phyloP scores from a whole-genome alignment of 148 eudicot species.

The Dianthus caryophyllus region DNA sequence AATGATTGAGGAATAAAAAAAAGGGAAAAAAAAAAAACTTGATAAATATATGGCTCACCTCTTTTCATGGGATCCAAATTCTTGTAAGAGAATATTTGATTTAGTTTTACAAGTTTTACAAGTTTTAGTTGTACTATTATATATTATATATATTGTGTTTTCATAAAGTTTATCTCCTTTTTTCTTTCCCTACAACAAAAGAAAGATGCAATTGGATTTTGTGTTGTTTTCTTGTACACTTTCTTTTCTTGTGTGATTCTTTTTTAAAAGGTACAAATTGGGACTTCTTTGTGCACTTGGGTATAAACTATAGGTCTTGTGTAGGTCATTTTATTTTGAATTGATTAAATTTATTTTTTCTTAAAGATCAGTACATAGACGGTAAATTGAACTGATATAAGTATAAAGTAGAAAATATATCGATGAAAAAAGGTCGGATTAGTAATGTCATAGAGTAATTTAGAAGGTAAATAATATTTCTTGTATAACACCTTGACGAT shows the following conservation, averaged over 20 bases:
- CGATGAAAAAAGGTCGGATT: too few species aligned
- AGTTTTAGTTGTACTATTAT: not conserved
- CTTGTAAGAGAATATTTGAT: constrained; percentile 21
- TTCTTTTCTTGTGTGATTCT: not conserved
- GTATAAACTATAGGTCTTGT: too few species aligned
- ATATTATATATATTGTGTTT: too few species aligned
- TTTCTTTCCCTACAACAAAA: not conserved
- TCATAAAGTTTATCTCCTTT: constrained; percentile 39
- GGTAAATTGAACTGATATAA: too few species aligned
- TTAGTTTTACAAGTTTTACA: not conserved
- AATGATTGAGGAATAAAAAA: constrained; percentile 40
- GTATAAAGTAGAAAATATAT: too few species aligned
- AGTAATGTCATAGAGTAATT: too few species aligned
- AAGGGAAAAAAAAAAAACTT: not conserved
- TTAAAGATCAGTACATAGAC: too few species aligned
- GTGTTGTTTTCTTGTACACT: constrained; percentile 23
- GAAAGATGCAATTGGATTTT: constrained; percentile 27
- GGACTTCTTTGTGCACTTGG: not conserved
- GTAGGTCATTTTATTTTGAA: too few species aligned
- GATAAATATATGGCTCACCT: constrained; percentile 31
- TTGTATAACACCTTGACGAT: too few species aligned
- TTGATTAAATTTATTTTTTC: too few species aligned
- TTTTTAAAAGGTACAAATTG: not conserved
- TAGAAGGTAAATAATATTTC: too few species aligned
- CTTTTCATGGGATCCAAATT: constrained; percentile 35